phyloP scores from a whole-genome alignment of 1,284 basidiomycete species.

The Ganoderma sinense region DNA sequence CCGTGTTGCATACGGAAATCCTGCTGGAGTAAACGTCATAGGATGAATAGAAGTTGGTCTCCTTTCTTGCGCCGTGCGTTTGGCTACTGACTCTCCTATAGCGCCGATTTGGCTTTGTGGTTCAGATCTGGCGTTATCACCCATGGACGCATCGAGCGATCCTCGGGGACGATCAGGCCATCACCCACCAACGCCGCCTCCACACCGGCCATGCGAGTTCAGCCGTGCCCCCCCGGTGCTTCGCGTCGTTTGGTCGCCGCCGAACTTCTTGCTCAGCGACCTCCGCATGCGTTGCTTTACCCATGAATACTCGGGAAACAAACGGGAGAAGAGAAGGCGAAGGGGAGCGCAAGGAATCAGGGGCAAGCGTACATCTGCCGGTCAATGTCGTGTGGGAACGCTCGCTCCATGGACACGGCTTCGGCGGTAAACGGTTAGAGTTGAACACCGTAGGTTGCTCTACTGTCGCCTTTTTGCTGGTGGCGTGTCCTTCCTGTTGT shows the following conservation, averaged over 20 bases:
- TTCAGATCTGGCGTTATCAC: neutral
- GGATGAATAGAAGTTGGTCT: neutral
- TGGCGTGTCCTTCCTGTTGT: neutral
- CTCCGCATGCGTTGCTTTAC: neutral
- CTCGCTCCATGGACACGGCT: neutral
- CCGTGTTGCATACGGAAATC: neutral
- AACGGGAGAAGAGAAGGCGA: conserved; percentile 4
- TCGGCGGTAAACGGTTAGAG: neutral
- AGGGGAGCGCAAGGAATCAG: neutral
- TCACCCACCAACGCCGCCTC: neutral
- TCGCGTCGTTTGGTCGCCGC: neutral
- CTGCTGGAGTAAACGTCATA: neutral
- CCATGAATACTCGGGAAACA: neutral
- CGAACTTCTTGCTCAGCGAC: neutral
- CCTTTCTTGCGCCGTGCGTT: neutral
- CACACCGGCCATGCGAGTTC: neutral
- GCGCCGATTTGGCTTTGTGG: neutral
- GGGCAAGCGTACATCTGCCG: neutral
- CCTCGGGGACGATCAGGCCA: neutral
- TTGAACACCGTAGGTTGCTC: conserved; percentile 1
- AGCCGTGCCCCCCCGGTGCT: neutral
- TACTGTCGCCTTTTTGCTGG: neutral
- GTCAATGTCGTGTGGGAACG: neutral
- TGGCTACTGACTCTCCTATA: neutral
- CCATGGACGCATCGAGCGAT: neutral